Percentiles rank a stretch among this genome's conserved stretches.
phyloP scores from a whole-genome alignment of 2,329 filamentous ascomycete genomes.

The Pestalotiopsis sp. region DNA sequence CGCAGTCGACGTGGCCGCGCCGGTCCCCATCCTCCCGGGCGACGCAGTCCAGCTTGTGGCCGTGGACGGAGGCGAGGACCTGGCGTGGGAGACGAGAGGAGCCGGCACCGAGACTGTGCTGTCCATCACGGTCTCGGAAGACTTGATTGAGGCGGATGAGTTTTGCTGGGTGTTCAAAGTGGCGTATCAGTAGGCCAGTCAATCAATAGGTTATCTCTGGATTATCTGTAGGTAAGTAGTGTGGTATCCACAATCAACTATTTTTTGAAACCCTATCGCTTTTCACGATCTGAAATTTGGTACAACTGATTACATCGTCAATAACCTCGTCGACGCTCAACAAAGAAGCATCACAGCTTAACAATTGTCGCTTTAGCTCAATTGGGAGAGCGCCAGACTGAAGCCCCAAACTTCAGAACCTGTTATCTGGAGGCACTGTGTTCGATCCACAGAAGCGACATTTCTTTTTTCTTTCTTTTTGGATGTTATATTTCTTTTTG shows the following conservation, averaged over 20 bases:
- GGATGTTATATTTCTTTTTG: neutral
- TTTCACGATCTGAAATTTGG: no score
- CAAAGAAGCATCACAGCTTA: neutral
- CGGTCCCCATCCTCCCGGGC: conserved; percentile 44
- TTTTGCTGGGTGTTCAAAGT: conserved; percentile 15
- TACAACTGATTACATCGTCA: no score
- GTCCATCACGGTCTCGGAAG: neutral
- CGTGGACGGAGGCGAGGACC: conserved; percentile 7
- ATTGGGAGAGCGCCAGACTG: neutral
- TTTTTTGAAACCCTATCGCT: no score
- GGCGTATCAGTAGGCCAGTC: neutral
- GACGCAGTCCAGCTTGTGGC: conserved; percentile 29
- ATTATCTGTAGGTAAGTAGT: neutral
- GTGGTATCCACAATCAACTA: no score
- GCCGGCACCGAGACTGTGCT: neutral
- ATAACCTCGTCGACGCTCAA: neutral
- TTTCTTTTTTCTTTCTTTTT: neutral
- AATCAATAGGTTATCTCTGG: neutral
- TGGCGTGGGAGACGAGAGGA: conserved; percentile 4
- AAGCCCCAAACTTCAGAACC: neutral
- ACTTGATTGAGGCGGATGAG: conserved; percentile 6
- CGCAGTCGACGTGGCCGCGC: conserved; percentile 39
- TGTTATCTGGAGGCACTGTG: neutral
- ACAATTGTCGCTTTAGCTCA: neutral
- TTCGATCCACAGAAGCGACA: neutral